Base-by-base conservation (phyloP, 495 filamentous ascomycete species). In the Penicillium egyptiacum region DNA sequence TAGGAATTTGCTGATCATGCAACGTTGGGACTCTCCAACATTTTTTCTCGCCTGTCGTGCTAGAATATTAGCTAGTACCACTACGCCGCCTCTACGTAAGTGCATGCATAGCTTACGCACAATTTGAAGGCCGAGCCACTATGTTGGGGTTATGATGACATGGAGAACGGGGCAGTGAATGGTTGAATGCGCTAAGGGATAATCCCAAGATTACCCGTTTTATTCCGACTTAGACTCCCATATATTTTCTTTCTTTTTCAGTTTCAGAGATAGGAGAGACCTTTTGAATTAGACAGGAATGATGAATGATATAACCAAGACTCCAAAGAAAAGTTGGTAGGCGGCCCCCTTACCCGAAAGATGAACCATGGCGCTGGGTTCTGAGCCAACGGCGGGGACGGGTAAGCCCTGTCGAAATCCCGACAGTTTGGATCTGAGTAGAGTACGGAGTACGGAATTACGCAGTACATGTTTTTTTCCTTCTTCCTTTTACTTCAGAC, bases 301-400 rank as follows among this genome's bases (percentile, higher is more conserved):
- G n/a, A n/a, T n/a, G n/a, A n/a, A n/a, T n/a, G n/a, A n/a, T n/a
- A n/a, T n/a, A n/a, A n/a, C n/a, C n/a, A n/a, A n/a, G n/a, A n/a
- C n/a, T n/a, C n/a, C n/a, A 28, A 28, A 28, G 2, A 9, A 53
- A 53, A 46, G 53, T 50, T 31, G 26, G 39, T 33, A 33, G 35
- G 35, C 8, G 33, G 33, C 14, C 58, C 62, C 44, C 39, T 59
- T 74, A 69, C 71, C 72, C 69, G 71, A 65, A 55, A 49, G 17
- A 42, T 67, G 74, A 77, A 77, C 74, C 74, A 70, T 73, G 71
- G 72, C 64, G 66, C 70, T 72, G 74, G 74, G 71, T 63, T 73
- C 56, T 33, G 57, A 48, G 44, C 59, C 59, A 63, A 70, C 64
- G 57, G 57, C 51, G 50, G 50, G 48, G 55, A 47, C 50, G 54